A percentile compares a stretch with the other conserved stretches of the same genome.
phyloP scores from a whole-genome alignment of 768 basidiomycete genomes.

The Mycena venus region DNA sequence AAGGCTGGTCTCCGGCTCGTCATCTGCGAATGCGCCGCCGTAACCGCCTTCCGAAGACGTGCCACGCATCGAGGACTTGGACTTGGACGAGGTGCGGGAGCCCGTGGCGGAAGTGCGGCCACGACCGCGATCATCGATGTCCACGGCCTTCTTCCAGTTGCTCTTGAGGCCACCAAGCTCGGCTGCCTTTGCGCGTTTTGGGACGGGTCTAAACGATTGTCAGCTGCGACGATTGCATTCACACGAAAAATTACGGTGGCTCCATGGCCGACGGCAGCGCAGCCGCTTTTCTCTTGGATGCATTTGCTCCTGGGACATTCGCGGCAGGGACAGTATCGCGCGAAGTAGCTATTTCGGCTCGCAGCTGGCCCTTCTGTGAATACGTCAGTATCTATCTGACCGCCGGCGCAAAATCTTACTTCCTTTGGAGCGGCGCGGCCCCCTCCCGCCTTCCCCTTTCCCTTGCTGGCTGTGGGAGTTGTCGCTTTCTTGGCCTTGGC shows the following conservation, averaged over 20 bases:
- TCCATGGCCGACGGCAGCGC: background rate
- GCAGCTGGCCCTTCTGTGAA: background rate
- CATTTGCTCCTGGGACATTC: background rate
- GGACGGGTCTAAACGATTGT: background rate
- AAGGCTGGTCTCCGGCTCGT: background rate
- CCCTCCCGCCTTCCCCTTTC: background rate
- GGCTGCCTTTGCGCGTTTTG: background rate
- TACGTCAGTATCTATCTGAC: background rate
- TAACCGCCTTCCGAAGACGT: background rate
- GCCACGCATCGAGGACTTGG: background rate
- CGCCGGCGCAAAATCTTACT: background rate
- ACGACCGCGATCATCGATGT: background rate
- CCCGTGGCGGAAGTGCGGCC: background rate
- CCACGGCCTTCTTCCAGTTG: background rate
- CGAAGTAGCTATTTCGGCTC: background rate
- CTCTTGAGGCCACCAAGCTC: background rate
- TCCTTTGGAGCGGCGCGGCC: too few relatives aligned
- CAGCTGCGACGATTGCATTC: background rate
- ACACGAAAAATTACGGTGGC: background rate
- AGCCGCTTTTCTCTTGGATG: background rate
- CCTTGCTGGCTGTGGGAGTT: background rate
- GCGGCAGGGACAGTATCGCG: background rate
- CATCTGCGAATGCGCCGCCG: background rate
- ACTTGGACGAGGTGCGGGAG: background rate
- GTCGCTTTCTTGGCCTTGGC: background rate